These are phyloP conservation scores for Phaeophleospora eucalypticola DNA, from an alignment of 2,329 filamentous ascomycete species.

Conservation along the genomic window DNA sequence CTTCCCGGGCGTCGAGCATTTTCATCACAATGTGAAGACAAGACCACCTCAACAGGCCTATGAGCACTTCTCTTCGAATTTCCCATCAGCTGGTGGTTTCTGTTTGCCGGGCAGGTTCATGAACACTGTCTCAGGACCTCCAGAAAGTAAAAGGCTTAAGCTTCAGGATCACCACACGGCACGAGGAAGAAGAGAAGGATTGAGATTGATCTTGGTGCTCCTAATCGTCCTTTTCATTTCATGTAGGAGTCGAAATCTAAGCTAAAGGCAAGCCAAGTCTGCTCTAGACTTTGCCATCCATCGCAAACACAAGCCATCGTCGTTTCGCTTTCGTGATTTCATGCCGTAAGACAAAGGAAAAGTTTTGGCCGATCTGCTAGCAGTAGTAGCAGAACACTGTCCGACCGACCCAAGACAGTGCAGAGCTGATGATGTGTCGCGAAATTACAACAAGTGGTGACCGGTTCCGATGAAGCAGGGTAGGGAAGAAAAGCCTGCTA, in stretches of 20 bases:
- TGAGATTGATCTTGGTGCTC: conserved; percentile 7
- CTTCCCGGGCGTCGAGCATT: too few species aligned
- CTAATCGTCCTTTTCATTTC: conserved; percentile 14
- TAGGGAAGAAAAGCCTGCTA: conserved; percentile 19
- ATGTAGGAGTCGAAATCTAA: conserved; percentile 27
- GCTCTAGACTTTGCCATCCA: conserved; percentile 21
- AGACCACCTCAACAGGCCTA: too few species aligned
- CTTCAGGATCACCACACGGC: too few species aligned
- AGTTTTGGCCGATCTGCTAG: conserved; percentile 20
- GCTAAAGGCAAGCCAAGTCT: conserved; percentile 27
- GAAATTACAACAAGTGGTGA: conserved; percentile 19
- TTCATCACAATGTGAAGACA: too few species aligned
- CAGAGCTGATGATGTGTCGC: conserved; percentile 12
- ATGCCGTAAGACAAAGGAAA: conserved; percentile 32
- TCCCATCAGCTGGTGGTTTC: too few species aligned
- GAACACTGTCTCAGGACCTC: too few species aligned
- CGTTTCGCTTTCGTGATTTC: conserved; percentile 31
- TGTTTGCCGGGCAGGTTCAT: too few species aligned
- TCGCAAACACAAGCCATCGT: conserved; percentile 24
- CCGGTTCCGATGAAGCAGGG: conserved; percentile 14
- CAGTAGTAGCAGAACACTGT: conserved; percentile 16
- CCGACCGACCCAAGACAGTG: conserved; percentile 24
- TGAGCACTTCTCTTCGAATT: too few species aligned
- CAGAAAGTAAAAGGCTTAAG: too few species aligned
- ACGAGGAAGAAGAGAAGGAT: too few species aligned